Percentiles rank a stretch among this genome's conserved stretches.
These are phyloP conservation scores for Acephala macrosclerotiorum DNA, from an alignment of 2,329 filamentous ascomycete genomes.

Conservation along the genomic window DNA sequence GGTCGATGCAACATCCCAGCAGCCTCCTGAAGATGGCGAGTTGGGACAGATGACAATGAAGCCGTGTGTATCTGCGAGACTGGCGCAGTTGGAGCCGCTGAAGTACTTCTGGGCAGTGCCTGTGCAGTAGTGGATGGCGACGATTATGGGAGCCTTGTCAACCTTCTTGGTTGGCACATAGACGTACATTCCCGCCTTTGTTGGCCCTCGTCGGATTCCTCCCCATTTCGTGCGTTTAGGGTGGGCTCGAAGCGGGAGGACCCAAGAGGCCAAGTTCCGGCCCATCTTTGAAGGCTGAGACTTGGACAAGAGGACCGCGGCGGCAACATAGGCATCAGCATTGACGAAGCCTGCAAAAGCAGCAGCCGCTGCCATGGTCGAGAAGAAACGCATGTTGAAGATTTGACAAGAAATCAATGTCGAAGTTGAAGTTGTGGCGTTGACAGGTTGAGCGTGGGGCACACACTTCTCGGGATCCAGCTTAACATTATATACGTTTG, in stretches of 20 bases:
- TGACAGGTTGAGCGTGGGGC: not conserved
- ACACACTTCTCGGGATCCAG: not conserved
- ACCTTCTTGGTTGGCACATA: slow-evolving; percentile 36
- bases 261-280: too few species aligned
- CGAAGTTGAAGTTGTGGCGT: not conserved
- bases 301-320: slow-evolving; percentile 24
- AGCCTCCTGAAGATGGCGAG: slow-evolving; percentile 58
- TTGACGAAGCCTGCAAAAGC: slow-evolving; percentile 18
- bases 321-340: slow-evolving; percentile 17
- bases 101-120: slow-evolving; percentile 52
- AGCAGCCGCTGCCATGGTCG: slow-evolving; percentile 12
- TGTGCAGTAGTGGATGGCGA: slow-evolving; percentile 40
- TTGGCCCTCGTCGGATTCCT: too few species aligned
- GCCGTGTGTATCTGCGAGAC: slow-evolving; percentile 59
- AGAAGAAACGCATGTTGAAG: slow-evolving; percentile 20
- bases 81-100: slow-evolving; percentile 53
- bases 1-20: slow-evolving; percentile 65
- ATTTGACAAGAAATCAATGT: not conserved
- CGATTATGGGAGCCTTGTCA: slow-evolving; percentile 34
- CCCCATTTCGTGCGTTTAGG: too few species aligned
- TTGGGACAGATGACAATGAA: slow-evolving; percentile 68
- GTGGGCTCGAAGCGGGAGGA: too few species aligned
- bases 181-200: slow-evolving; percentile 37
- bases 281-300: slow-evolving; percentile 33
- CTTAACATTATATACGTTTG: slow-evolving; percentile 12